Evolutionary conservation across 106 monocot species (phyloP).

Genomic region (Triglochin maritima): DNA sequence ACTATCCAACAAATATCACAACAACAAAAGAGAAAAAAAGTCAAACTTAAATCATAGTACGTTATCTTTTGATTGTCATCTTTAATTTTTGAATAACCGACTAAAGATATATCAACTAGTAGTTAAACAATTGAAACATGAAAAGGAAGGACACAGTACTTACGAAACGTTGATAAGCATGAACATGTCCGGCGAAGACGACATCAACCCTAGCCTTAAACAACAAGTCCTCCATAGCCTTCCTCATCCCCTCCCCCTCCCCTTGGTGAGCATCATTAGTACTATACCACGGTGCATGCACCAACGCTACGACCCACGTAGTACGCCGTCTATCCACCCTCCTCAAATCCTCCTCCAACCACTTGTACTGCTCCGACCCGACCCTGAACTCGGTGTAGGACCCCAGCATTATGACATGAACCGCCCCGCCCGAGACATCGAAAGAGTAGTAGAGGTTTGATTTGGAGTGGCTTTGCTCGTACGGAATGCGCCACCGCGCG

Average conservation of each 20-base stretch:
- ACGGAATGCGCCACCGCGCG: constrained; percentile 58
- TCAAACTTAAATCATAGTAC: too few relatives aligned
- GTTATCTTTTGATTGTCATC: too few relatives aligned
- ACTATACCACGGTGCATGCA: constrained; percentile 93
- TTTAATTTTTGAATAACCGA: too few relatives aligned
- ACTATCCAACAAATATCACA: too few relatives aligned
- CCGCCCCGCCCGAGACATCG: constrained; percentile 49
- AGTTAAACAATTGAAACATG: too few relatives aligned
- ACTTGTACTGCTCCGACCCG: constrained; percentile 47
- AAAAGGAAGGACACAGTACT: constrained; percentile 16
- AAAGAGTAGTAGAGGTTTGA: constrained; percentile 83
- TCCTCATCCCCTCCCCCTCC: constrained; percentile 79
- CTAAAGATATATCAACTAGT: too few relatives aligned
- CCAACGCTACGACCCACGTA: constrained; percentile 56
- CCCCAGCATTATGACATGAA: constrained; percentile 77
- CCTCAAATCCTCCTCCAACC: constrained; percentile 50
- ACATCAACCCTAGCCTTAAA: constrained; percentile 47
- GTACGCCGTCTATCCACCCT: constrained; percentile 43
- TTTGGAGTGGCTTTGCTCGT: constrained; percentile 43
- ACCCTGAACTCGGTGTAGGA: constrained; percentile 43
- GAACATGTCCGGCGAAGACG: constrained; percentile 73
- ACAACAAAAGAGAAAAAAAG: too few relatives aligned
- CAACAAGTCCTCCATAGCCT: constrained; percentile 46
- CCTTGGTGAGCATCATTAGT: constrained; percentile 70
- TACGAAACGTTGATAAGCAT: constrained; percentile 88